Percentiles rank a stretch among this genome's conserved stretches.
Conservation (phyloP, 192 early-diverging fungal genomes). For the Phlyctochytrium planicorne region DNA sequence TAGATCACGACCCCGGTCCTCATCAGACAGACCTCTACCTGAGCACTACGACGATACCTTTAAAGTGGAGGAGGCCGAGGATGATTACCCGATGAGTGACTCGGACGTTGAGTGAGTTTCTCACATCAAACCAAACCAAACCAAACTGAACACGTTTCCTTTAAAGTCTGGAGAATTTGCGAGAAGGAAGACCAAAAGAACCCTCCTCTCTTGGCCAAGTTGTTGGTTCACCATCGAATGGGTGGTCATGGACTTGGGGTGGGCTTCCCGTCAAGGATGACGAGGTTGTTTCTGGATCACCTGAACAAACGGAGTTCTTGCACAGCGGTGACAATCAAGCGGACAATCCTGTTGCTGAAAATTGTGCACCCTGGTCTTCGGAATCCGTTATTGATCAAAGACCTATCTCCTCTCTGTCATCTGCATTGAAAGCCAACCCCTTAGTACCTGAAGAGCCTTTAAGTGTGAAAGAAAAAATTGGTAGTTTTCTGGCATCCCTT, state of each 20-base stretch:
- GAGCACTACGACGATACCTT: background rate
- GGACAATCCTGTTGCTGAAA: too few species aligned
- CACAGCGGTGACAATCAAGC: too few species aligned
- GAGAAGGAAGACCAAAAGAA: too few species aligned
- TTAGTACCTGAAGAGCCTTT: too few species aligned
- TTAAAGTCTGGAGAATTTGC: too few species aligned
- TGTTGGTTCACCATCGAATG: constrained; percentile 33
- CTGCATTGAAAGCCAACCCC: background rate
- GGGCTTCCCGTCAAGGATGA: constrained; percentile 57
- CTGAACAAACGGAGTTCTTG: too few species aligned
- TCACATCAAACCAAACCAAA: too few species aligned
- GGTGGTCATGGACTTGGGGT: constrained; percentile 78
- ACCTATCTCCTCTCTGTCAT: background rate
- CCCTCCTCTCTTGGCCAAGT: too few species aligned
- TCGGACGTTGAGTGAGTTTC: constrained; percentile 11
- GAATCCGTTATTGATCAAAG: background rate
- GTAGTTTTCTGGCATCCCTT: constrained; percentile 43
- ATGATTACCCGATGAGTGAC: constrained; percentile 26
- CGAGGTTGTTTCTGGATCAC: too few species aligned
- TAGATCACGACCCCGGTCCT: background rate
- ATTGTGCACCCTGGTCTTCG: too few species aligned
- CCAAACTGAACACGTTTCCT: too few species aligned
- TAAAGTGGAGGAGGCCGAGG: constrained; percentile 6
- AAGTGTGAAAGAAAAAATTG: constrained; percentile 54
- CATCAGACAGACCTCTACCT: background rate